Conservation (phyloP, 2,329 filamentous ascomycete species). For the Aspergillus arachidicola region DNA sequence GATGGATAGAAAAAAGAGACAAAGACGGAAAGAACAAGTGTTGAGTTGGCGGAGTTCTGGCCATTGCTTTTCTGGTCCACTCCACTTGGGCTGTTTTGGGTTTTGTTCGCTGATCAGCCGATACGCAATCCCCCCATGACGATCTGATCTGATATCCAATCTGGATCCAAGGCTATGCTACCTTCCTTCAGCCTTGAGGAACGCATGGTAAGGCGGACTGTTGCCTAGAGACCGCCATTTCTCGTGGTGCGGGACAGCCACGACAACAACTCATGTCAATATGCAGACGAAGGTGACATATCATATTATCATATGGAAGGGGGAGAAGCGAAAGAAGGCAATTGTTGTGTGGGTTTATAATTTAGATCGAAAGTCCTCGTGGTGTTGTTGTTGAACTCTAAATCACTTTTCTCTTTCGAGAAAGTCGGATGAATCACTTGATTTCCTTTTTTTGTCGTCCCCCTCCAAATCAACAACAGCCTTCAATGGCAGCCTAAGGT, state of each 20-base stretch:
- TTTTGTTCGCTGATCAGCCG: conserved; percentile 4
- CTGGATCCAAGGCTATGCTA: not conserved
- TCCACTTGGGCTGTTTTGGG: conserved; percentile 2
- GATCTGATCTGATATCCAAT: not conserved
- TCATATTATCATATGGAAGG: not conserved
- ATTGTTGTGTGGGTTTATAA: not conserved
- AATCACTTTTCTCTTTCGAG: not conserved
- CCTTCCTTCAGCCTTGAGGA: not conserved
- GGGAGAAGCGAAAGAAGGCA: not conserved
- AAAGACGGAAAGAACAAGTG: conserved; percentile 5
- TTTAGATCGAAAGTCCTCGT: not conserved
- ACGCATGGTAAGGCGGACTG: not conserved
- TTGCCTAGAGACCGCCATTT: not conserved
- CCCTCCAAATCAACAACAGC: not conserved
- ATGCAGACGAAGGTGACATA: not conserved
- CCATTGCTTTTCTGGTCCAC: conserved; percentile 4
- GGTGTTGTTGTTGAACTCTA: not conserved
- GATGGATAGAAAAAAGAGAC: not conserved
- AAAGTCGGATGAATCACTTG: not conserved
- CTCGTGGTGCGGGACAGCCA: not conserved
- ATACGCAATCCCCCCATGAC: not conserved
- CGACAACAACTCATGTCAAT: not conserved
- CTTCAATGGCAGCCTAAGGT: not conserved
- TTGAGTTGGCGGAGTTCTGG: conserved; percentile 2
- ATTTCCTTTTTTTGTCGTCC: not conserved